Percentiles rank a stretch among this genome's conserved stretches.
These are phyloP conservation scores for Talaromyces sp. DNA, from an alignment of 2,329 filamentous ascomycete species.

Conservation along the genomic window DNA sequence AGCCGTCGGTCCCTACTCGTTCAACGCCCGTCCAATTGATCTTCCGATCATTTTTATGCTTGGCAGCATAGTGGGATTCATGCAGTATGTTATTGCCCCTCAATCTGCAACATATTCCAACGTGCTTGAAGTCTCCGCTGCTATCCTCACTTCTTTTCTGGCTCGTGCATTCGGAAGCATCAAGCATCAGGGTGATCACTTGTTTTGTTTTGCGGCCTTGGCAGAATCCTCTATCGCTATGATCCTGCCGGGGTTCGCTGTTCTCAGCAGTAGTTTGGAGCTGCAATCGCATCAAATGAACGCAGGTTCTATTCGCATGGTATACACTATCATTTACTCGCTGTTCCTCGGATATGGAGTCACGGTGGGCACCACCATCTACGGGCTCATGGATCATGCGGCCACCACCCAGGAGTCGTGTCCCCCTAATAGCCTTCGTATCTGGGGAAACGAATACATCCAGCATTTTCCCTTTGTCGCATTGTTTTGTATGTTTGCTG, in stretches of 20 bases:
- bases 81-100: constrained; percentile 71
- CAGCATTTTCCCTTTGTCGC: constrained; percentile 69
- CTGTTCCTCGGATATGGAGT: constrained; percentile 68
- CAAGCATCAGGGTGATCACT: constrained; percentile 34
- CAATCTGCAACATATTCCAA: constrained; percentile 63
- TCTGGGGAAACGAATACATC: constrained; percentile 39
- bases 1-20: constrained; percentile 73
- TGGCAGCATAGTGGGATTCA: constrained; percentile 65
- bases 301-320: constrained; percentile 66
- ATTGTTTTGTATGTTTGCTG: constrained; percentile 67
- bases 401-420: constrained; percentile 49
- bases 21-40: constrained; percentile 71
- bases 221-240: constrained; percentile 68
- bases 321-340: constrained; percentile 69
- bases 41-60: constrained; percentile 71
- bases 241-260: constrained; percentile 64
- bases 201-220: constrained; percentile 68
- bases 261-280: constrained; percentile 58
- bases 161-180: constrained; percentile 65
- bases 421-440: constrained; percentile 43
- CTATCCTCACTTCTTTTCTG: constrained; percentile 63
- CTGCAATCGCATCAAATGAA: constrained; percentile 65
- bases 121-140: constrained; percentile 60
- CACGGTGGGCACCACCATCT: constrained; percentile 59
- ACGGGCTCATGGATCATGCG: constrained; percentile 53